These are phyloP conservation scores for Annulohypoxylon truncatum DNA, from an alignment of 2,329 filamentous ascomycete species.

Conservation along the genomic window DNA sequence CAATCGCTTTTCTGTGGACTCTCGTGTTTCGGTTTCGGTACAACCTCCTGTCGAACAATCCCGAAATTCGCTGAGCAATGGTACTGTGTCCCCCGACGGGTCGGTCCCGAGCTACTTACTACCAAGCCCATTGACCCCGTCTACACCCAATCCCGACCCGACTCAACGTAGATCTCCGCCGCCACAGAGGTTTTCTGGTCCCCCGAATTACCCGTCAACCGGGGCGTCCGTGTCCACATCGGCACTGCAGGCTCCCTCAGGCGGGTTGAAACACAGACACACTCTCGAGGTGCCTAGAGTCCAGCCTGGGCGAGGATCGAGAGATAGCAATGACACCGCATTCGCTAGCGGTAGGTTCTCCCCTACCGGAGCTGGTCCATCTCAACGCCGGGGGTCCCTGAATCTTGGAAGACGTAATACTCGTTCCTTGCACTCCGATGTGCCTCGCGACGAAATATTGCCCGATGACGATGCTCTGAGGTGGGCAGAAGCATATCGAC, in stretches of 20 bases:
- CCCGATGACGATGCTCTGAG: constrained; percentile 91
- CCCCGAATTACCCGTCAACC: constrained; percentile 65
- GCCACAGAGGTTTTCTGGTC: constrained; percentile 73
- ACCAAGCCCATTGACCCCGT: constrained; percentile 39
- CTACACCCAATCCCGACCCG: constrained; percentile 46
- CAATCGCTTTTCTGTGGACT: constrained; percentile 51
- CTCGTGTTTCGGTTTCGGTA: constrained; percentile 48
- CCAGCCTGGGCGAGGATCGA: constrained; percentile 73
- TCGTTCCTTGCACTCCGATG: constrained; percentile 85
- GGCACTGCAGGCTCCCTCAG: constrained; percentile 63
- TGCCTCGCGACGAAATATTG: constrained; percentile 82
- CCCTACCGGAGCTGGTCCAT: constrained; percentile 67
- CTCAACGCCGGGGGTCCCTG: constrained; percentile 81
- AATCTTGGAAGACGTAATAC: constrained; percentile 84
- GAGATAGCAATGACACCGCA: constrained; percentile 75
- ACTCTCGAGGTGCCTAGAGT: constrained; percentile 87
- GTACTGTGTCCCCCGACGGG: constrained; percentile 37
- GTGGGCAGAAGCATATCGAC: constrained; percentile 92
- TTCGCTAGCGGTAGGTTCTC: constrained; percentile 86
- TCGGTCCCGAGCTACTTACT: constrained; percentile 37
- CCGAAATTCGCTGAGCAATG: constrained; percentile 48
- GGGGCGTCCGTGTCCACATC: constrained; percentile 59
- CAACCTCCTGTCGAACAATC: constrained; percentile 50
- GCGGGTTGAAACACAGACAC: constrained; percentile 80
- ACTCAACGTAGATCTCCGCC: constrained; percentile 47